phyloP scores from a whole-genome alignment of 208 protist species.

The Crithidia expoeki region DNA sequence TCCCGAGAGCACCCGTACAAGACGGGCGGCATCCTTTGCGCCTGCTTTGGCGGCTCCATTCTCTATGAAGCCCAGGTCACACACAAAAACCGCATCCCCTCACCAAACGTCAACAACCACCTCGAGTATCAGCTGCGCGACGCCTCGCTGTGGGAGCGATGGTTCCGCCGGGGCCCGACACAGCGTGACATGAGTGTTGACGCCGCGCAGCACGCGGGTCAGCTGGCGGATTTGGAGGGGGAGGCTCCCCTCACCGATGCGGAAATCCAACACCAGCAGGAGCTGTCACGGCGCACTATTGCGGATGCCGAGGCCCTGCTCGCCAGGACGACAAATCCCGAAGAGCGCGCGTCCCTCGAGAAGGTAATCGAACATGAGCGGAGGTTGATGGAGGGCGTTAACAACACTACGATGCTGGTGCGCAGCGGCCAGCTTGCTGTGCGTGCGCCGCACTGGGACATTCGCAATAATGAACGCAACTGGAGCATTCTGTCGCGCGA shows the following conservation, averaged over 20 bases:
- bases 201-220: conserved; percentile 2
- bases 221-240: not conserved
- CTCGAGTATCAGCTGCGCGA: conserved; percentile 78
- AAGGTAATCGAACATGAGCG: conserved; percentile 68
- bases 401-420: conserved; percentile 77
- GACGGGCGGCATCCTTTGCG: conserved; percentile 46
- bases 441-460: conserved; percentile 83
- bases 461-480: conserved; percentile 89
- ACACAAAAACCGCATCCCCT: conserved; percentile 78
- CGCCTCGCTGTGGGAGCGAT: conserved; percentile 41
- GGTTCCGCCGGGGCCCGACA: conserved; percentile 23
- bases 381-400: conserved; percentile 49
- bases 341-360: conserved; percentile 56
- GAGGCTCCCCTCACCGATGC: conserved; percentile 7
- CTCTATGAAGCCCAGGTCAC: conserved; percentile 84
- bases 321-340: conserved; percentile 40
- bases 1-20: conserved; percentile 65
- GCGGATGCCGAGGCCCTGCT: conserved; percentile 63
- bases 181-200: conserved; percentile 13
- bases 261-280: conserved; percentile 17
- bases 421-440: conserved; percentile 76
- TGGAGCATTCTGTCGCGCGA: conserved; percentile 84
- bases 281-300: conserved; percentile 41
- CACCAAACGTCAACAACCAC: conserved; percentile 86
- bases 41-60: conserved; percentile 53